A percentile compares a stretch with the other conserved stretches of the same genome.
Conservation (phyloP, 768 basidiomycete genomes). For the Rhodosporidiobolus sp. region DNA sequence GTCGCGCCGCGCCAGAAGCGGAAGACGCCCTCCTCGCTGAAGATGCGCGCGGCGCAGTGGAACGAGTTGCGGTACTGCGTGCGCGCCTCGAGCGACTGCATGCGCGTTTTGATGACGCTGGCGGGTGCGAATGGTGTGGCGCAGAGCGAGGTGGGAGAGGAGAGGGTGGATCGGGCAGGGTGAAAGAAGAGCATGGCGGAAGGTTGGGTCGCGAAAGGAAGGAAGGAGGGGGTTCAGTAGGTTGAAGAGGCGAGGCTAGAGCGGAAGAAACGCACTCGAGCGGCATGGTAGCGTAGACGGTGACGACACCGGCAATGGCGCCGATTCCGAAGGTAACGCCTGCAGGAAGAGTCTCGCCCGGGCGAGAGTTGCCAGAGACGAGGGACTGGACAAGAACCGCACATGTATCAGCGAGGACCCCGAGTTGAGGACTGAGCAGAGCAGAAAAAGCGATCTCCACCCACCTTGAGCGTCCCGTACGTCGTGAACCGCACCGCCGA, state of each 20-base stretch:
- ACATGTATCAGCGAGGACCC: background rate
- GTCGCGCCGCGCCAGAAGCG: conserved; percentile 94
- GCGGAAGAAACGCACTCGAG: conserved; percentile 47
- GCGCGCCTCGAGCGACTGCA: conserved; percentile 86
- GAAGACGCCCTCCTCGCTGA: conserved; percentile 85
- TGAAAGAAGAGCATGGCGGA: too few relatives aligned
- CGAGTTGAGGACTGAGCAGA: too few relatives aligned
- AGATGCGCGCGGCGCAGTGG: conserved; percentile 91
- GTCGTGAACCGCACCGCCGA: conserved; percentile 94
- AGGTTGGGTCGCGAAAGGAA: background rate
- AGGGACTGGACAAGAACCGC: conserved; percentile 56
- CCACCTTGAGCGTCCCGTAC: conserved; percentile 78
- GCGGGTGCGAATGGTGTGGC: too few relatives aligned
- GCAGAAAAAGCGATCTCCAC: too few relatives aligned
- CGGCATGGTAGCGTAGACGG: conserved; percentile 69
- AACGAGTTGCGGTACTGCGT: conserved; percentile 86
- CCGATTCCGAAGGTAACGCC: conserved; percentile 93
- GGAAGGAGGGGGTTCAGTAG: too few relatives aligned
- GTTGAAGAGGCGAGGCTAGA: too few relatives aligned
- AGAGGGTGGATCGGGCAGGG: too few relatives aligned
- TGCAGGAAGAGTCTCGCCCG: conserved; percentile 78
- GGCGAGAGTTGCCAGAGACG: conserved; percentile 75
- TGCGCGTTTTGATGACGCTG: conserved; percentile 94
- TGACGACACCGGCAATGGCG: conserved; percentile 87
- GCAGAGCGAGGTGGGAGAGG: too few relatives aligned